Conservation (phyloP, 2,329 filamentous ascomycete species). For the Aspergillus felis region DNA sequence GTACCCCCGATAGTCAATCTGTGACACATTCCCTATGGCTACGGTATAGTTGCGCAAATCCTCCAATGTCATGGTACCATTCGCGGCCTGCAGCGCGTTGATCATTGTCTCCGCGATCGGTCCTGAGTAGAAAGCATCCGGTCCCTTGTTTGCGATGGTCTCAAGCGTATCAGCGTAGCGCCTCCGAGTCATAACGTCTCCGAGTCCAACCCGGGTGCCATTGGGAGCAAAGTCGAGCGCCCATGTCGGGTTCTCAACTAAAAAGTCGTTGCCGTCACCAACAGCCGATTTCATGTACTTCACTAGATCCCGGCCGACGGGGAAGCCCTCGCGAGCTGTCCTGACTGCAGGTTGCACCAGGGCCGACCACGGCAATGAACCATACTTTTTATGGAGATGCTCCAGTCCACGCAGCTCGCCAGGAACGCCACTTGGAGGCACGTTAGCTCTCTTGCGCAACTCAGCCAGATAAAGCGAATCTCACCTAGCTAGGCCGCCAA, state of each 20-base stretch:
- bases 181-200: conserved; percentile 74
- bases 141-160: conserved; percentile 67
- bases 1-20: conserved; percentile 65
- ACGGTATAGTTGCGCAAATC: conserved; percentile 73
- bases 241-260: conserved; percentile 73
- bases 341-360: conserved; percentile 71
- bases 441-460: background rate
- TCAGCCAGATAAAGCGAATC: background rate
- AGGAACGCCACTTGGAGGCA: conserved; percentile 47
- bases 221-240: conserved; percentile 85
- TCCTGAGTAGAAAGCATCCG: conserved; percentile 70
- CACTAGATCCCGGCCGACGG: conserved; percentile 68
- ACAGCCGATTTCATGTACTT: conserved; percentile 63
- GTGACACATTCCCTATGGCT: conserved; percentile 59
- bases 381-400: conserved; percentile 64
- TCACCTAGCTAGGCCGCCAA: conserved; percentile 65
- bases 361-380: conserved; percentile 63
- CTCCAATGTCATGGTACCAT: conserved; percentile 80
- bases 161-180: conserved; percentile 78
- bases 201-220: conserved; percentile 66
- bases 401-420: conserved; percentile 70
- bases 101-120: conserved; percentile 71
- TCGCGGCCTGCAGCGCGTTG: conserved; percentile 59
- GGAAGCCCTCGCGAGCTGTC: conserved; percentile 70
- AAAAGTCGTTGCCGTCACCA: conserved; percentile 56